Base-by-base conservation (phyloP, 345 rosid genomes). In the Hevea brasiliensis region DNA sequence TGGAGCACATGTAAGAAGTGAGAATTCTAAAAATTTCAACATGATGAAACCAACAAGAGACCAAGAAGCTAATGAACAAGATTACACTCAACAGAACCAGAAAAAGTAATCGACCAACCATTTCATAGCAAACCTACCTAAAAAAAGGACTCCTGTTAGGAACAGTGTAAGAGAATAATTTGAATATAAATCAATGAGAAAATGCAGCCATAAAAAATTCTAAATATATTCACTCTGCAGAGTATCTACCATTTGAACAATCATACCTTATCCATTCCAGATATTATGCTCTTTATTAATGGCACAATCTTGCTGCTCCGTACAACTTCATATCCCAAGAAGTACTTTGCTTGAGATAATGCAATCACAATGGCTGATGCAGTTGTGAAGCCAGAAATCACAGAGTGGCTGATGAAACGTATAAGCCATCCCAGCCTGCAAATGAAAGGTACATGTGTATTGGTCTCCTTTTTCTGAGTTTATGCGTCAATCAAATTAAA, bases 321-420 rank as follows among this genome's bases (percentile, higher is more conserved):
- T 15, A 83, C 92, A 68, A 96, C 74, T 62, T 73, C 78, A 84
- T 96, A 96, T 72, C 99, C 98, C 84, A 96, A 81, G 79, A 96
- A 93, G 70, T 96, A 96, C 83, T 96, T 96, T n/a, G 84, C 85
- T 82, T 96, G 98, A 66, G 99, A 93, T 67, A 96, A 80, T 23
- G 87, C 99, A 85, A 93, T 96, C 70, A 93, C 98, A 77, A 96
- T 85, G 77, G 99, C 99, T 1, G 99, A 96, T 77, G 98, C 92
- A 32, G 85, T 83, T 61, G 98, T 96, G 82, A 96, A 96, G 77
- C 98, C 99, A 83, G 99, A 96, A 75, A 93, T 96, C 74, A 96
- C 99, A 53, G 99, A 90, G 82, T 91, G 99, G 79, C 99, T 93
- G 77, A 96, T 91, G 88, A 96, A 96, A 71, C 99, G 98, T 74